Conservation (phyloP, 306 rosid genomes). For the Coriaria nepalensis region DNA sequence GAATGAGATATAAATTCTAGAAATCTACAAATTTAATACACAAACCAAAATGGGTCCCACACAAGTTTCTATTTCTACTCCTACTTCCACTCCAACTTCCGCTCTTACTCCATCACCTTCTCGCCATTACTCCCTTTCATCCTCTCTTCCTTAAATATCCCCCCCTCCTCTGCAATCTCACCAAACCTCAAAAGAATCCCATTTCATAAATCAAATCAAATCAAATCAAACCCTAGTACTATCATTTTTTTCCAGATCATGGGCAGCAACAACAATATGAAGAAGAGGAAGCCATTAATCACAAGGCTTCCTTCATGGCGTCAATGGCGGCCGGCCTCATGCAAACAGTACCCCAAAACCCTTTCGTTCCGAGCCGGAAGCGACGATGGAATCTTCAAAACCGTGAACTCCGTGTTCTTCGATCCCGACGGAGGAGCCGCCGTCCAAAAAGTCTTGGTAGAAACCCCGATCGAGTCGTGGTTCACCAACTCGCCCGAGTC, state of each 20-base stretch:
- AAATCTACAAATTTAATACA: slow-evolving; percentile 34
- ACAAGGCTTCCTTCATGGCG: background rate
- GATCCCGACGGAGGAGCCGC: slow-evolving; percentile 10
- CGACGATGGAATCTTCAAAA: slow-evolving; percentile 32
- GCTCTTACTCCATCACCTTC: slow-evolving; percentile 25
- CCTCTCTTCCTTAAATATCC: slow-evolving; percentile 16
- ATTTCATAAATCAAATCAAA: no score
- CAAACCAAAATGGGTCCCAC: slow-evolving; percentile 19
- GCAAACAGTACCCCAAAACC: slow-evolving; percentile 36
- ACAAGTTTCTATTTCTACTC: background rate
- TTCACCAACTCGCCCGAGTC: slow-evolving; percentile 54
- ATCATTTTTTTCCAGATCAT: background rate
- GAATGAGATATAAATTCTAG: slow-evolving; percentile 30
- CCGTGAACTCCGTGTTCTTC: slow-evolving; percentile 53
- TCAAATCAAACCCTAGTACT: no score
- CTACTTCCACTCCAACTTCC: slow-evolving; percentile 17
- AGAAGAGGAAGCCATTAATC: slow-evolving; percentile 23
- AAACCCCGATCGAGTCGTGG: slow-evolving; percentile 20
- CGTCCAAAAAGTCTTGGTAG: background rate
- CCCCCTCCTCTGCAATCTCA: slow-evolving; percentile 12
- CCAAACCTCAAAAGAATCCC: slow-evolving; percentile 7
- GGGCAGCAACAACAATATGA: slow-evolving; percentile 18
- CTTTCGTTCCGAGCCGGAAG: slow-evolving; percentile 36
- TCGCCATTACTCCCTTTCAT: slow-evolving; percentile 13
- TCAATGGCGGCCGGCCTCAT: slow-evolving; percentile 43